phyloP scores from a whole-genome alignment of 176 grass and related monocot species.

The Olyra latifolia region DNA sequence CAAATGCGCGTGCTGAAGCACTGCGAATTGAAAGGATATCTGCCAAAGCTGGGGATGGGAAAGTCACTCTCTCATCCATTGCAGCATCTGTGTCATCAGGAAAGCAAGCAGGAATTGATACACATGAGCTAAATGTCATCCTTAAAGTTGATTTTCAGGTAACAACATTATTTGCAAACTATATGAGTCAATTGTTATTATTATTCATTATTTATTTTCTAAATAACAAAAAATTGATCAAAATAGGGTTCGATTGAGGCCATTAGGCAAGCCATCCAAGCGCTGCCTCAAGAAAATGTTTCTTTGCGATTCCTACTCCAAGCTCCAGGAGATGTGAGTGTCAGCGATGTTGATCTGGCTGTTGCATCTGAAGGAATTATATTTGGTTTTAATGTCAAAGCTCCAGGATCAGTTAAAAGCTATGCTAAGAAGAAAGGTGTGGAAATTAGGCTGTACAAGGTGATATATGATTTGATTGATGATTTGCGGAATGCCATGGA shows the following conservation, averaged over 20 bases:
- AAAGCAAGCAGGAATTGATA: slow-evolving; percentile 75
- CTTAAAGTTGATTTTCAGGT: slow-evolving; percentile 99
- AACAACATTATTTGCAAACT: slow-evolving; percentile 17
- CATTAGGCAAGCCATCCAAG: slow-evolving; percentile 80
- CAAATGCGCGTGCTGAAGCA: slow-evolving; percentile 53
- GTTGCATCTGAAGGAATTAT: slow-evolving; percentile 84
- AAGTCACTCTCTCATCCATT: slow-evolving; percentile 82
- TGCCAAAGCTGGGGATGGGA: slow-evolving; percentile 82
- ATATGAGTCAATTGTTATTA: neutral
- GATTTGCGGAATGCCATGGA: slow-evolving; percentile 97
- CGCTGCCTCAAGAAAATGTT: slow-evolving; percentile 84
- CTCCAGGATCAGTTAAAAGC: slow-evolving; percentile 76
- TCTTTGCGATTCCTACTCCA: slow-evolving; percentile 88
- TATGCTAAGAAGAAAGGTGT: slow-evolving; percentile 92
- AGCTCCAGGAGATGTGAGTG: slow-evolving; percentile 82
- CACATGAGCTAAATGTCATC: slow-evolving; percentile 86
- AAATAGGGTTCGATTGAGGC: slow-evolving; percentile 92
- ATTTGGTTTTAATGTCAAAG: slow-evolving; percentile 94
- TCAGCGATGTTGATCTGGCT: slow-evolving; percentile 87
- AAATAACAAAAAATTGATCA: slow-evolving; percentile 24
- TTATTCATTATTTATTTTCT: slow-evolving; percentile 12
- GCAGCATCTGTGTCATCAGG: slow-evolving; percentile 68
- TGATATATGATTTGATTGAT: slow-evolving; percentile 96
- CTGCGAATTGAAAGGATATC: slow-evolving; percentile 71
- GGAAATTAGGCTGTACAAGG: slow-evolving; percentile 85